Conservation (phyloP, 2,329 filamentous ascomycete genomes). For the Trichophyton schoenleinii region DNA sequence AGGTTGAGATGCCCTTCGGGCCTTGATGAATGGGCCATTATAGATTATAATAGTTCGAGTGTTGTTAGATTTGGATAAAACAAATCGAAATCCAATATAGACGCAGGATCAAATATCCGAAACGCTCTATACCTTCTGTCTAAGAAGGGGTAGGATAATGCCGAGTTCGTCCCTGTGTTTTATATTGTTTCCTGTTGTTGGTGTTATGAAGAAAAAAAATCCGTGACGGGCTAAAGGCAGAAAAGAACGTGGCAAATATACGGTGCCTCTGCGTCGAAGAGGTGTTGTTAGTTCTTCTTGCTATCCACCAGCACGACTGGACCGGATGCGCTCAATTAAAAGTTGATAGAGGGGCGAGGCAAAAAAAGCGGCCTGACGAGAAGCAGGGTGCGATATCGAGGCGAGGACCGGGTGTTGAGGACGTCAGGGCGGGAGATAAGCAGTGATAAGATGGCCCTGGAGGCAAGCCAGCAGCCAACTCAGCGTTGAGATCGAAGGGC, state of each 20-base stretch:
- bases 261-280: not conserved
- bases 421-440: not conserved
- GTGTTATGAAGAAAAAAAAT: not conserved
- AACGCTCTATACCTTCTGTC: conserved; percentile 8
- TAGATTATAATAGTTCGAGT: conserved; percentile 50
- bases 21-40: conserved; percentile 78
- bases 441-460: not conserved
- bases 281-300: not conserved
- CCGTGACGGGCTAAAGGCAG: not conserved
- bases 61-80: not conserved
- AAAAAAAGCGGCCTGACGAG: not conserved
- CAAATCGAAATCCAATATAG: not conserved
- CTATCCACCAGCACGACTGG: not conserved
- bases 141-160: conserved; percentile 5
- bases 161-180: not conserved
- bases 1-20: conserved; percentile 72
- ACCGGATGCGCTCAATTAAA: not conserved
- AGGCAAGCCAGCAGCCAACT: no score
- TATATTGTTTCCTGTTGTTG: not conserved
- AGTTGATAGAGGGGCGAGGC: not conserved
- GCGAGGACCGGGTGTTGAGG: not conserved
- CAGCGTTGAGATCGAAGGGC: not conserved
- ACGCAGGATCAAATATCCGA: conserved; percentile 3
- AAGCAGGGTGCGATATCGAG: not conserved
- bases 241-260: not conserved